Percentiles rank a stretch among this genome's conserved stretches.
These are phyloP conservation scores for Ogataea paradorogensis DNA, from an alignment of 805 yeast species.

Conservation along the genomic window DNA sequence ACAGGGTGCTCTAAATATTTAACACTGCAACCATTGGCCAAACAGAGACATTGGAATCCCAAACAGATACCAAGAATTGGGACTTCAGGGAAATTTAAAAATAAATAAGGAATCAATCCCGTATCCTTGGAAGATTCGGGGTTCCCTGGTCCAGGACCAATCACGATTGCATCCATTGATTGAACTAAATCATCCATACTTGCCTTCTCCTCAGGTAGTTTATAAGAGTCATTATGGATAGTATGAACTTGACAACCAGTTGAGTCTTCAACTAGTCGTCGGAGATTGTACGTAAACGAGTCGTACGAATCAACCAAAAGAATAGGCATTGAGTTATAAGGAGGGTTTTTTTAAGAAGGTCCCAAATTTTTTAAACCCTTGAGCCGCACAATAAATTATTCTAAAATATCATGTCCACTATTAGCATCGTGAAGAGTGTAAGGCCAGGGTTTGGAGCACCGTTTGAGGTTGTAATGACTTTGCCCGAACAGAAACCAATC, in stretches of 20 bases:
- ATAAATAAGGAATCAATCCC: conserved; percentile 66
- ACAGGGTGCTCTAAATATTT: conserved; percentile 53
- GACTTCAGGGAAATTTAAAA: conserved; percentile 34
- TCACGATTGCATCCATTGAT: conserved; percentile 67
- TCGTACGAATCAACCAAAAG: conserved; percentile 90
- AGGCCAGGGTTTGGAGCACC: conserved; percentile 27
- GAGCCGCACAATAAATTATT: conserved; percentile 1
- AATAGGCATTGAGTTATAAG: conserved; percentile 39
- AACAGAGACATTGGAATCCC: conserved; percentile 84
- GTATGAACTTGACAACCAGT: conserved; percentile 50
- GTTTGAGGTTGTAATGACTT: conserved; percentile 24
- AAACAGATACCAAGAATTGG: conserved; percentile 91
- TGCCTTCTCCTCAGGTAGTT: conserved; percentile 28
- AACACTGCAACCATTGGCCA: conserved; percentile 54
- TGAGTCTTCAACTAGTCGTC: conserved; percentile 54
- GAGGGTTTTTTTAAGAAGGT: too few species aligned
- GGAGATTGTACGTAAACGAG: conserved; percentile 85
- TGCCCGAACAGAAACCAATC: conserved; percentile 21
- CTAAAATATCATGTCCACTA: conserved; percentile 6
- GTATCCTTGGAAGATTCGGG: conserved; percentile 64
- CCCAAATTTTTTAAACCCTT: conserved; percentile 1
- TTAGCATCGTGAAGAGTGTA: conserved; percentile 19
- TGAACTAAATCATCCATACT: conserved; percentile 44
- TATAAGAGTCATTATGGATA: conserved; percentile 60
- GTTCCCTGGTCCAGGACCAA: conserved; percentile 98